Conservation (phyloP, 495 filamentous ascomycete genomes). For the Aspergillus diversus region DNA sequence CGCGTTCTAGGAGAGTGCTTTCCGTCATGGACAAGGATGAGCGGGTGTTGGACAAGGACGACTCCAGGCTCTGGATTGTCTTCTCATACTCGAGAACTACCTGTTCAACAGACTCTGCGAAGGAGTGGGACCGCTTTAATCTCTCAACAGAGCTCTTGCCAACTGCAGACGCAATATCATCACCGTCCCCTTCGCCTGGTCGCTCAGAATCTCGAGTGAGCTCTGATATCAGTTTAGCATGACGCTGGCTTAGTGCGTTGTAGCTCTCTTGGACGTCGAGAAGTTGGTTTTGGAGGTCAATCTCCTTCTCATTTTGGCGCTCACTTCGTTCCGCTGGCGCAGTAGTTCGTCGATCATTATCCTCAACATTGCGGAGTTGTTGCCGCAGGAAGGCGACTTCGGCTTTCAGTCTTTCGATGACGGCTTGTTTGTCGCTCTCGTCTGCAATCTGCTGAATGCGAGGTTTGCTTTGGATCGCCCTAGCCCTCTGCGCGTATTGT, state of each 20-base stretch:
- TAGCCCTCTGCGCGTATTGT: constrained; percentile 91
- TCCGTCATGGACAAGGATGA: constrained; percentile 82
- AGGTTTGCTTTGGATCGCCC: constrained; percentile 96
- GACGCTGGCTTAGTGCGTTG: constrained; percentile 82
- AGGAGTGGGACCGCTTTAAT: constrained; percentile 90
- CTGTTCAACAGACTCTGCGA: constrained; percentile 92
- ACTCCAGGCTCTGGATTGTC: constrained; percentile 93
- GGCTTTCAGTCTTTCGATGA: constrained; percentile 91
- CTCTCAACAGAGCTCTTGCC: constrained; percentile 85
- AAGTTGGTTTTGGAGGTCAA: constrained; percentile 91
- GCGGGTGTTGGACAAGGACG: constrained; percentile 87
- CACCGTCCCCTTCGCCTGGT: constrained; percentile 52
- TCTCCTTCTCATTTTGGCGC: constrained; percentile 81
- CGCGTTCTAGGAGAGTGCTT: constrained; percentile 84
- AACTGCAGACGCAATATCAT: constrained; percentile 61
- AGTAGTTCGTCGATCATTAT: constrained; percentile 60
- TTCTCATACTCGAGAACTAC: constrained; percentile 98
- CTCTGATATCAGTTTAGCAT: constrained; percentile 93
- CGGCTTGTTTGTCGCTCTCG: constrained; percentile 91
- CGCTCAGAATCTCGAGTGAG: constrained; percentile 80
- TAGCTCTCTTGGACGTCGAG: constrained; percentile 96
- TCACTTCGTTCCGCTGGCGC: constrained; percentile 69
- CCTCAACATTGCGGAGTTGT: constrained; percentile 78
- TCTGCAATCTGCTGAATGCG: constrained; percentile 89
- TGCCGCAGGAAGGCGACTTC: constrained; percentile 94